Conservation (phyloP, 2,329 filamentous ascomycete genomes). For the Monosporascus ibericus region DNA sequence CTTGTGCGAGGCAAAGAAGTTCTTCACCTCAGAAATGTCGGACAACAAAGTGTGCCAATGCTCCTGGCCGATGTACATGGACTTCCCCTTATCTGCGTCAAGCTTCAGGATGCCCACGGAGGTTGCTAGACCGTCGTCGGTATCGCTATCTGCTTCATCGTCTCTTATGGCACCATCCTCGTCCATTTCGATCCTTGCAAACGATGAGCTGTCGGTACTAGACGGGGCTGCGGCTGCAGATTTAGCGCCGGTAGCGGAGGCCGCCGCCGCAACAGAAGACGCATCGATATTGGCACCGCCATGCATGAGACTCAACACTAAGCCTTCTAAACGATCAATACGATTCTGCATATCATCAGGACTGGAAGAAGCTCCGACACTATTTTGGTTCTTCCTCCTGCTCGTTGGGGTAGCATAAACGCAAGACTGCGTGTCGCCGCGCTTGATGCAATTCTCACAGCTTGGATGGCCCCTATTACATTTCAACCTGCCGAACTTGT, state of each 20-base stretch:
- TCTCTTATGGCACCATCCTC: constrained; percentile 47
- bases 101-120: constrained; percentile 80
- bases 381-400: constrained; percentile 67
- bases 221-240: constrained; percentile 23
- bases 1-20: constrained; percentile 79
- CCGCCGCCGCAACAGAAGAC: constrained; percentile 27
- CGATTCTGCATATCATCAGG: constrained; percentile 98
- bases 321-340: constrained; percentile 87
- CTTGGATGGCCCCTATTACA: constrained; percentile 89
- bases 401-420: constrained; percentile 69
- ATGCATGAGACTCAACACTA: constrained; percentile 92
- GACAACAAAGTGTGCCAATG: constrained; percentile 77
- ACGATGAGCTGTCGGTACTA: constrained; percentile 38
- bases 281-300: constrained; percentile 57
- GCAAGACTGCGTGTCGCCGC: constrained; percentile 73
- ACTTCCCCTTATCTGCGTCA: constrained; percentile 68
- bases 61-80: constrained; percentile 74
- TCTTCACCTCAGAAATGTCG: constrained; percentile 89
- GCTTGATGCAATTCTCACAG: constrained; percentile 83
- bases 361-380: constrained; percentile 44
- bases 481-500: constrained; percentile 46
- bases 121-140: constrained; percentile 61
- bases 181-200: constrained; percentile 45
- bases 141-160: constrained; percentile 59
- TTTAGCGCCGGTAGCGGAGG: constrained; percentile 22